These are phyloP conservation scores for Lecanicillium sp. DNA, from an alignment of 2,329 filamentous ascomycete genomes.

Conservation along the genomic window DNA sequence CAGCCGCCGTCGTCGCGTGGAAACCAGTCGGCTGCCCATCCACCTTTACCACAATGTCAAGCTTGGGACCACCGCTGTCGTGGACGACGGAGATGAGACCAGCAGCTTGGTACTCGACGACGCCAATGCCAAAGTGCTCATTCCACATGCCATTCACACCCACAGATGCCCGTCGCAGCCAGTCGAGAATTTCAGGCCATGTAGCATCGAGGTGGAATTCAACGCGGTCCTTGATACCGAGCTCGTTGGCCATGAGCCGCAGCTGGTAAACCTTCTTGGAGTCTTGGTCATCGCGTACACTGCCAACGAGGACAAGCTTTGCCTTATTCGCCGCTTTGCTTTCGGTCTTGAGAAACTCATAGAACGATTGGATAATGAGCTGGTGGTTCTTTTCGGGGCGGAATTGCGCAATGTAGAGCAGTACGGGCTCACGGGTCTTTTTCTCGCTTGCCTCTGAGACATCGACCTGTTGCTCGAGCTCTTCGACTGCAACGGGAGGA, in stretches of 20 bases:
- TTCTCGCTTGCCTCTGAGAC: constrained; percentile 62
- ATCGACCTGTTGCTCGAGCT: constrained; percentile 67
- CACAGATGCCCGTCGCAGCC: constrained; percentile 67
- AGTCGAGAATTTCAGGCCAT: constrained; percentile 78
- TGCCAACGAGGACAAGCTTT: constrained; percentile 77
- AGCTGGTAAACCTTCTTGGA: constrained; percentile 81
- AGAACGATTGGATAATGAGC: constrained; percentile 77
- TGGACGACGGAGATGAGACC: constrained; percentile 91
- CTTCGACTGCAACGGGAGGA: constrained; percentile 83
- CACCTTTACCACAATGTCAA: constrained; percentile 81
- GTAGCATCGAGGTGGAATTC: constrained; percentile 84
- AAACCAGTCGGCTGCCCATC: constrained; percentile 78
- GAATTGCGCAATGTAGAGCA: constrained; percentile 96
- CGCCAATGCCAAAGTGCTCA: constrained; percentile 96
- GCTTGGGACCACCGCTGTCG: constrained; percentile 82
- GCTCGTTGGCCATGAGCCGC: constrained; percentile 75
- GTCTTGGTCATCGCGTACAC: constrained; percentile 78
- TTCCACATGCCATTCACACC: constrained; percentile 99
- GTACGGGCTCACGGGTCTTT: constrained; percentile 52
- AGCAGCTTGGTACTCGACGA: constrained; percentile 95
- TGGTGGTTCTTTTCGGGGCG: constrained; percentile 95
- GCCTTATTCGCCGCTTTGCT: constrained; percentile 44
- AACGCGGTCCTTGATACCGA: constrained; percentile 74
- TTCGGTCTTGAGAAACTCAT: constrained; percentile 56
- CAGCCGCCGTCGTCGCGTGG: constrained; percentile 67